phyloP scores from a whole-genome alignment of 225 moss, liverwort and hornwort species.

The Marchantia paleacea region DNA sequence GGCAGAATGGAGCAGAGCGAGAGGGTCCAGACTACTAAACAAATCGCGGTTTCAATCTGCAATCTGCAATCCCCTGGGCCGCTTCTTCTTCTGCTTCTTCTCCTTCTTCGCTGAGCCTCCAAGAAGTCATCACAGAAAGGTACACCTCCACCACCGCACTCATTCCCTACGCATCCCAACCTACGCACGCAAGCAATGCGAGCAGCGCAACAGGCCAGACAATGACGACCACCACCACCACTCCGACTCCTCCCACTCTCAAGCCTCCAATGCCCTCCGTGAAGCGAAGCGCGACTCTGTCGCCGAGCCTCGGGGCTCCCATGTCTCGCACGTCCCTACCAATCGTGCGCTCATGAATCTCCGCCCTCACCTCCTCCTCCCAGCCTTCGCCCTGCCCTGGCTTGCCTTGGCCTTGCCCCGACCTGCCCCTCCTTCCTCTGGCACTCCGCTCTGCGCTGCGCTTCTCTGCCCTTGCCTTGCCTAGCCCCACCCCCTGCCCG shows the following conservation, averaged over 20 bases:
- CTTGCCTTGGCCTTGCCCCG: no score
- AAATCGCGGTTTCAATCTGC: neutral
- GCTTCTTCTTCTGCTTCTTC: neutral
- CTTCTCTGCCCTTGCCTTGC: no score
- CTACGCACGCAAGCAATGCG: slow-evolving; percentile 12
- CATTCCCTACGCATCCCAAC: neutral
- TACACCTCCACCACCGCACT: neutral
- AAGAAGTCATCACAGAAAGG: slow-evolving; percentile 6
- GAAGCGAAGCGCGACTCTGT: slow-evolving; percentile 8
- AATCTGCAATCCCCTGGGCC: no score
- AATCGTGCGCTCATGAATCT: slow-evolving; percentile 13
- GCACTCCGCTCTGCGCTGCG: no score
- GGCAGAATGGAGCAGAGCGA: neutral
- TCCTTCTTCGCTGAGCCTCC: neutral
- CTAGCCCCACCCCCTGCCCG: no score
- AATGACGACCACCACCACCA: neutral
- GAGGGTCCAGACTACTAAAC: neutral
- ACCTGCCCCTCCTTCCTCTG: no score
- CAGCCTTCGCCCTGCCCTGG: neutral
- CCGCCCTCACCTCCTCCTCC: neutral
- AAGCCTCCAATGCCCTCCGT: no score
- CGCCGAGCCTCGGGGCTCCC: slow-evolving; percentile 20
- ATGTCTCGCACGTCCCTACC: slow-evolving; percentile 14
- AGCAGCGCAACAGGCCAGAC: slow-evolving; percentile 4
- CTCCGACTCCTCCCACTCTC: neutral